Base-by-base conservation (phyloP, 106 monocot species). In the Alisma plantagoaquatica region DNA sequence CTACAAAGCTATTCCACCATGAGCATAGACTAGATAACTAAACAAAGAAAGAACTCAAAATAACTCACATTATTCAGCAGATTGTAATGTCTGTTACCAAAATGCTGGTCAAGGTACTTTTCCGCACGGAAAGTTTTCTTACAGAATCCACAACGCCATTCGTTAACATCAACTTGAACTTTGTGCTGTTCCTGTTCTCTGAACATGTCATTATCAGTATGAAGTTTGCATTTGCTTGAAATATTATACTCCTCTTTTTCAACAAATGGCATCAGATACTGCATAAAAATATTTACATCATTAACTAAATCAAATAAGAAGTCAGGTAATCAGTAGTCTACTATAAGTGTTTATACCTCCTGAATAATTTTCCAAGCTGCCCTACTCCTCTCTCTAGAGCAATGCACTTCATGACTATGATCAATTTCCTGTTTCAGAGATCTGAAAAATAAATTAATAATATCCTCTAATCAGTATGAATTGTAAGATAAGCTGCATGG, bases 231-330 rank as follows among this genome's bases (percentile, higher is more conserved):
- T 54, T 73, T 84, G 23, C 51, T 76, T 33, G 88, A 66, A 60
- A 96, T 49, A 31, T 78, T 27, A 53, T 78, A 96, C 25, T 84
- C 41, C 64, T 89, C 80, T 66, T 84, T 50, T 22, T 89, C 81
- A 29, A 89, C 73, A 74, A 96, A 96, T 10, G 96, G 96, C 73
- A 72, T 84, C 64, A 96, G 61, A 69, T 96, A 96, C 96, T 96
- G 78, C 73, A 81, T n/a, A n/a, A n/a, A n/a, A n/a, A n/a, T n/a
- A n/a, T n/a, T n/a, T n/a, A n/a, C n/a, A n/a, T n/a, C n/a, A n/a
- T n/a, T n/a, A n/a, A n/a, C n/a, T n/a, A n/a, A n/a, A n/a, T n/a
- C n/a, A n/a, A n/a, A n/a, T n/a, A n/a, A n/a, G n/a, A n/a, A n/a
- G n/a, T n/a, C n/a, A n/a, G n/a, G n/a, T n/a, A n/a, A n/a, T n/a